Evolutionary conservation across 2,329 filamentous ascomycete genomes (phyloP), one percentile per base, ranked within the genome.

Genomic region (Calonectria henricotiae): DNA sequence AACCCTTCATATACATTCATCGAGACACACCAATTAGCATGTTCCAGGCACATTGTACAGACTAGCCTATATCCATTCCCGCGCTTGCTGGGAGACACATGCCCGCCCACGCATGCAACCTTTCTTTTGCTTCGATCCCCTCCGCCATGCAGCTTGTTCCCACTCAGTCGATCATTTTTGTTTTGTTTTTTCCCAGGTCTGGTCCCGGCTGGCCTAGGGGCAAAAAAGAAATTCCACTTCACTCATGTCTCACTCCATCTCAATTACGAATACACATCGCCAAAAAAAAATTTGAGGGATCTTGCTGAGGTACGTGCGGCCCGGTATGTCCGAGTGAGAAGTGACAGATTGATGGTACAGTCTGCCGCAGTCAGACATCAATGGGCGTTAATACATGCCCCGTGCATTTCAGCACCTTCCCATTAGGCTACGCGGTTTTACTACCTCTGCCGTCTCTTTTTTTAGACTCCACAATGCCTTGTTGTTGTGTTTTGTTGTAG

Each of bases 81-180:
- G 25, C 63, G 39, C 35, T 8, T 49, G n/a, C 37, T 23, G 58
- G 61, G 35, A 11, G 35, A 37, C 47, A 54, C 20, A 44, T 30
- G 30, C 65, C 47, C 60, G 49, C 58, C 61, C 62, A 63, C 65
- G 44, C 37, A 72, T 69, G 61, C 65, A 64, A 61, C 61, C 47
- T 76, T 75, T 62, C 51, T 68, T 71, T 71, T 37, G 23, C 62
- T 51, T 35, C 63, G 39, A 74, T 71, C 66, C 62, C 51, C 58
- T 71, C 49, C 55, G 54, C 47, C 51, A 62, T 69, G 55, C 41
- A 44, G 30, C 39, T 47, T 58, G 43, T 55, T 65, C 44, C 43
- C n/a, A 58, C 51, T 11, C 23, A 43, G 51, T 46, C 63, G 62
- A 60, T 69, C 54, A 44, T 61, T 43, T 61, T 61, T 58, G 44